Evolutionary conservation across 164 flowering plant species (phyloP), one percentile per base, ranked within the genome.

Genomic region (Liquidambar formosana): DNA sequence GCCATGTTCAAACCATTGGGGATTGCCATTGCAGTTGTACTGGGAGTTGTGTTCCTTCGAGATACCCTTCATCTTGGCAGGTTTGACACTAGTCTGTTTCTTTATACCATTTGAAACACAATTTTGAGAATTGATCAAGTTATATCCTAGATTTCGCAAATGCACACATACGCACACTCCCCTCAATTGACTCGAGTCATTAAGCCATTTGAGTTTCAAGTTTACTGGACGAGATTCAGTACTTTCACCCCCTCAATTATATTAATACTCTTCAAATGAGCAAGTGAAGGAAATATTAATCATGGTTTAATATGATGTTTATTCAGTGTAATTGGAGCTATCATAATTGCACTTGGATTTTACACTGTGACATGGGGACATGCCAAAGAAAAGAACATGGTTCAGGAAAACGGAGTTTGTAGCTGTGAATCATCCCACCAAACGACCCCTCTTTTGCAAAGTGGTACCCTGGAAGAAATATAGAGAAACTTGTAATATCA

Each of bases 11-110:
- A 56, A 74, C 89, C 92, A 1, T 38, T 83, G 46, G 72, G 80
- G 1, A 80, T 86, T 25, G 83, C 52, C 28, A 64, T 88, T 71
- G 89, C 90, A 9, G 84, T 75, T 4, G 47, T 57, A 8, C 33
- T 88, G 74, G 74, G 81, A 25, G 71, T 76, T 56, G 49, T 71
- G 2, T 83, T 86, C 69, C 83, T 88, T 45, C 85, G 86, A 0
- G 82, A 82, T 14, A 67, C 74, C 43, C 87, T 88, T 38, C 67
- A 77, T 72, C 65, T 83, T 45, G 92, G 89, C 54, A 80, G 92
- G 89, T 86, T n/a, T 81, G 18, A 10, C 8, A 3, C 25, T 53
- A 3, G 14, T 48, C 33, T 4, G 19, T 16, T 2, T 33, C 41
- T 33, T 33, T 33, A 33, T 33, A 2, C 41, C 41, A 33, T 33